Conservation (phyloP, 352 stramenopile species). For the Elongisporangium undulatum region DNA sequence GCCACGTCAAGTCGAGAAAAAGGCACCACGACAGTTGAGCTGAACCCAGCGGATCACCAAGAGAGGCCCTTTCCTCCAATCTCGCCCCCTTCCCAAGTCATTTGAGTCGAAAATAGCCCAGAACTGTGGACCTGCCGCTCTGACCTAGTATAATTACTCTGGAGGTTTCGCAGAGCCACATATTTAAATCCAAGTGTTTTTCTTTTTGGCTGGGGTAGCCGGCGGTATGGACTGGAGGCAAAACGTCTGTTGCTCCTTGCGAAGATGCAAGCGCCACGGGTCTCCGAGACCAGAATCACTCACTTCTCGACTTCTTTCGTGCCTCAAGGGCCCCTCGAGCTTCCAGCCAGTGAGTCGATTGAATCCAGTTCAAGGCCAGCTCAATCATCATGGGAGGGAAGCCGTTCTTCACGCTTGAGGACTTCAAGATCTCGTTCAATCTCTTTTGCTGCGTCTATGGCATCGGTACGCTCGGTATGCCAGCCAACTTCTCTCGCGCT, state of each 20-base stretch:
- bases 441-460: slow-evolving; percentile 53
- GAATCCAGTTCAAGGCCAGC: slow-evolving; percentile 1
- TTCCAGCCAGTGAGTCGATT: not conserved
- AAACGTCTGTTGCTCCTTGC: slow-evolving; percentile 23
- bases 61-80: too few relatives aligned
- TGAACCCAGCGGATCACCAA: too few relatives aligned
- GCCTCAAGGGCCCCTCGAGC: slow-evolving; percentile 7
- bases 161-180: not conserved
- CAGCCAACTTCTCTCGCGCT: slow-evolving; percentile 46
- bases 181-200: not conserved
- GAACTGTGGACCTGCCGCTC: not conserved
- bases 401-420: slow-evolving; percentile 36
- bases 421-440: slow-evolving; percentile 34
- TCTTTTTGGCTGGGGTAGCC: not conserved
- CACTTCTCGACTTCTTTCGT: slow-evolving; percentile 1
- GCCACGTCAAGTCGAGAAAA: too few relatives aligned
- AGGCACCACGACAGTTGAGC: too few relatives aligned
- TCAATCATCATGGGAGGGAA: slow-evolving; percentile 12
- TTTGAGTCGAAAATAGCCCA: not conserved
- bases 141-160: not conserved
- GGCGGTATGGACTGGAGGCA: not conserved
- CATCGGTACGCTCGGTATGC: slow-evolving; percentile 55
- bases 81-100: not conserved
- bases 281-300: slow-evolving; percentile 13
- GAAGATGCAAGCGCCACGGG: slow-evolving; percentile 11